Evolutionary conservation across 129 eudicot species (phyloP), one percentile per base, ranked within the genome.

Genomic region (Kitagawia praeruptora): DNA sequence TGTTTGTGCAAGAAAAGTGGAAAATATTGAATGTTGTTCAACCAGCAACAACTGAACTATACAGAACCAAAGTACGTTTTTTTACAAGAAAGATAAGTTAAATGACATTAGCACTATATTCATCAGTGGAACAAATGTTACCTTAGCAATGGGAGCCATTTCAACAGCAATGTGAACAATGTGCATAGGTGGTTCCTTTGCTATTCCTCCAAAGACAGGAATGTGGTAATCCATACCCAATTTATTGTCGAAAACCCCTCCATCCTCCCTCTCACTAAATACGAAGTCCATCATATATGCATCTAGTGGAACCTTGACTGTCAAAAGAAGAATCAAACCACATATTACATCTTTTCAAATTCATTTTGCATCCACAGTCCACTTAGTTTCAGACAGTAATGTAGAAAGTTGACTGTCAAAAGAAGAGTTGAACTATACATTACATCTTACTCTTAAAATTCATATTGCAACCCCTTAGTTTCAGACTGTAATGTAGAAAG

Each of bases 101-200:
- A 23, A 41, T 72, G 51, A 72, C 2, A 74, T 13, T 49, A 74
- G 61, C 51, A n/a, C 16, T 27, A 74, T 1, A n/a, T 34, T 80
- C 58, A 49, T 73, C 18, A 45, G 18, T 23, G 44, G 56, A 81
- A 46, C 42, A 53, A 75, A 81, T 8, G 10, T 79, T 80, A 90
- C 99, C 99, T 96, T 96, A n/a, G 99, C 99, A 80, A 96, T 96
- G 63, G 99, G 99, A 67, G 99, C 99, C 99, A 96, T 92, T 90
- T 96, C 99, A 83, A 96, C 97, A 61, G 97, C 83, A 82, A 96
- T 88, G 82, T 96, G 98, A 25, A 96, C 99, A 83, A 96, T 92
- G 76, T 96, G 98, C 99, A 92, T 89, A 1, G 99, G 98, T 48
- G 98, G 93, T 91, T 96, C 99, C 76, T 88, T 92, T 25, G 82